Percentiles rank a stretch among this genome's conserved stretches.
phyloP scores from a whole-genome alignment of 139 green algal species.

The Chlorella ohadii region DNA sequence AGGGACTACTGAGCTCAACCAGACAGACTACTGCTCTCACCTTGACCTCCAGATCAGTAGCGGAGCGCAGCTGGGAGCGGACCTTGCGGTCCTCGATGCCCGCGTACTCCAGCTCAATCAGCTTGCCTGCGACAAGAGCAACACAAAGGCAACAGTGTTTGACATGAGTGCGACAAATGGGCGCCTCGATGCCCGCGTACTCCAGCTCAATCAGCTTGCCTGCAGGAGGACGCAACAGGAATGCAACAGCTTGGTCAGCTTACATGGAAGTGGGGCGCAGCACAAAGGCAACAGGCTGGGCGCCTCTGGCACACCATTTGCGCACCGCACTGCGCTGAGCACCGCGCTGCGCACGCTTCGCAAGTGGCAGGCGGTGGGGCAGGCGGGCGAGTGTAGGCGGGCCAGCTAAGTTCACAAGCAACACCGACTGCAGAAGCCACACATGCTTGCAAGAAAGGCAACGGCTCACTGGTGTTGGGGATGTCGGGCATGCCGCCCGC shows the following conservation, averaged over 20 bases:
- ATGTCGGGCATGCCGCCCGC: conserved; percentile 80
- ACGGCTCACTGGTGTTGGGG: conserved; percentile 45
- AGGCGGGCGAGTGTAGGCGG: too few species aligned
- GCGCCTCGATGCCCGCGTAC: conserved; percentile 72
- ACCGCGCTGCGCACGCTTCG: too few species aligned
- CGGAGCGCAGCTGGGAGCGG: conserved; percentile 72
- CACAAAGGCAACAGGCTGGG: too few species aligned
- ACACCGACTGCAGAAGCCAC: too few species aligned
- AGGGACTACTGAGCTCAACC: too few species aligned
- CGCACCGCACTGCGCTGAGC: too few species aligned
- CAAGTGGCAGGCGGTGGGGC: too few species aligned
- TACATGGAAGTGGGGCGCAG: too few species aligned
- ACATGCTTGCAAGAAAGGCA: not conserved
- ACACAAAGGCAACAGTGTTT: conserved; percentile 25
- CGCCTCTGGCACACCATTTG: too few species aligned
- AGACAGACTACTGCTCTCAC: not conserved
- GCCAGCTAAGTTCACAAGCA: too few species aligned
- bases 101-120: conserved; percentile 86
- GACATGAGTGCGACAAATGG: not conserved
- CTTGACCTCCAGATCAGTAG: conserved; percentile 56
- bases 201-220: conserved; percentile 56
- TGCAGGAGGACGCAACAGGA: too few species aligned
- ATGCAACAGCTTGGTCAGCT: too few species aligned
- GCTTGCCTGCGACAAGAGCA: not conserved
- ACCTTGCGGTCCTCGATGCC: conserved; percentile 73